These are phyloP conservation scores for Trichoderma sp. DNA, from an alignment of 2,329 filamentous ascomycete genomes.

Conservation along the genomic window DNA sequence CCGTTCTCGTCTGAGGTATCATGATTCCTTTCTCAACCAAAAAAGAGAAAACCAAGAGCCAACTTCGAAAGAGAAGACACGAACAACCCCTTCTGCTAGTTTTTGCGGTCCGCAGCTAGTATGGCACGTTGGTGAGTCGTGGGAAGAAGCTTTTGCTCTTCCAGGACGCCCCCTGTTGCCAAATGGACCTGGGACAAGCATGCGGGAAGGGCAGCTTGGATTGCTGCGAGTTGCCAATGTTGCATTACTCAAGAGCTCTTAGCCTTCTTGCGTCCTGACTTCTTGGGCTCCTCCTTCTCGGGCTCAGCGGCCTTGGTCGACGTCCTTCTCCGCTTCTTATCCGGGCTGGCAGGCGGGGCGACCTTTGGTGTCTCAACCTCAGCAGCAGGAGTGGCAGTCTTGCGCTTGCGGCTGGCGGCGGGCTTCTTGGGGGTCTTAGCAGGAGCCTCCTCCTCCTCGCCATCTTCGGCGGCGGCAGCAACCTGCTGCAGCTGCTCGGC, in stretches of 20 bases:
- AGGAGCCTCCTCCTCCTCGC: constrained; percentile 47
- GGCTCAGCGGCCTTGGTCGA: constrained; percentile 56
- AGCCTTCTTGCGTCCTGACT: constrained; percentile 61
- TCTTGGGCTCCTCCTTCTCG: constrained; percentile 59
- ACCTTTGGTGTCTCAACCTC: constrained; percentile 43
- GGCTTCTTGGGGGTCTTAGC: constrained; percentile 62
- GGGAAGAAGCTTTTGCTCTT: background rate
- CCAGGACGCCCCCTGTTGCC: background rate
- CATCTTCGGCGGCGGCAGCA: constrained; percentile 37
- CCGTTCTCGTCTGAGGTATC: constrained; percentile 15
- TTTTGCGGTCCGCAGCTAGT: background rate
- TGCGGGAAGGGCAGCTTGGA: background rate
- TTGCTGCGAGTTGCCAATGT: background rate
- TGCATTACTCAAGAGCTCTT: constrained; percentile 39
- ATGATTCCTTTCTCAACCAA: constrained; percentile 5
- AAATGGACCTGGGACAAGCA: background rate
- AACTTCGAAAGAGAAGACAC: constrained; percentile 21
- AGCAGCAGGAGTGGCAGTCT: constrained; percentile 51
- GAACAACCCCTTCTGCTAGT: background rate
- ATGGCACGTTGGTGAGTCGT: background rate
- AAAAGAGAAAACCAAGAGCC: constrained; percentile 4
- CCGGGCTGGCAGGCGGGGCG: constrained; percentile 53
- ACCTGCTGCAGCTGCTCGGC: constrained; percentile 59
- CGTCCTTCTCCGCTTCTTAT: constrained; percentile 63
- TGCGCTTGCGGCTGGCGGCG: constrained; percentile 55